Evolutionary conservation across 192 early-diverging fungal species (phyloP), one percentile per base, ranked within the genome.

Genomic region (Diversispora eburnea): DNA sequence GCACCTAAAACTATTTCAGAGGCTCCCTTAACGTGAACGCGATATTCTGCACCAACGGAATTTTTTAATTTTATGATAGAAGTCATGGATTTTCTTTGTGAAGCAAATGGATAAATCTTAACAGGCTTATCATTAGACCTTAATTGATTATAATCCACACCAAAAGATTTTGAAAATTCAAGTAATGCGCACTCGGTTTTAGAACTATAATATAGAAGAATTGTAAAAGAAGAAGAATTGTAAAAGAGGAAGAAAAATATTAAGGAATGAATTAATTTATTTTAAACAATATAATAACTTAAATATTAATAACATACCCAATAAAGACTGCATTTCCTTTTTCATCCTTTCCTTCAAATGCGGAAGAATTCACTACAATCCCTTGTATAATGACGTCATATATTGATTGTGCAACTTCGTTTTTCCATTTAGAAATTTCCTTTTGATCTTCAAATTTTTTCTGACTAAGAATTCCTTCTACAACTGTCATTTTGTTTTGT

Each of bases 61-160:
- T 64, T 74, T 69, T 77, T 73, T 10, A 78, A 62, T 42, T 85
- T 83, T 15, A 89, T 79, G 67, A 91, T 77, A 4, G 89, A 90
- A 15, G 91, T 86, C 95, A 97, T 97, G 66, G 92, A 85, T 87
- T 99, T 99, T 63, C 88, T 87, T 74, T 91, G 85, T 9, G 93
- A 95, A 42, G 89, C 89, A 85, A 99, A 99, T 49, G 97, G 94
- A 65, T 89, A 89, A 43, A 96, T 82, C 55, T 91, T 88, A 15
- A 84, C 82, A n/a, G 87, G 69, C 61, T 80, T 82, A 74, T 59
- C 56, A 67, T 83, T 78, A 4, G 77, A 65, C 60, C 91, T 87
- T 71, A 83, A 74, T 58, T 74, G 72, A 71, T 81, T 83, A 83
- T 91, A 90, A 57, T 85, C 86, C 47, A 80, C 78, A 4, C 91